Evolutionary conservation across 2,329 filamentous ascomycete species (phyloP), one percentile per base, ranked within the genome.

Genomic region (Aureobasidium lini): DNA sequence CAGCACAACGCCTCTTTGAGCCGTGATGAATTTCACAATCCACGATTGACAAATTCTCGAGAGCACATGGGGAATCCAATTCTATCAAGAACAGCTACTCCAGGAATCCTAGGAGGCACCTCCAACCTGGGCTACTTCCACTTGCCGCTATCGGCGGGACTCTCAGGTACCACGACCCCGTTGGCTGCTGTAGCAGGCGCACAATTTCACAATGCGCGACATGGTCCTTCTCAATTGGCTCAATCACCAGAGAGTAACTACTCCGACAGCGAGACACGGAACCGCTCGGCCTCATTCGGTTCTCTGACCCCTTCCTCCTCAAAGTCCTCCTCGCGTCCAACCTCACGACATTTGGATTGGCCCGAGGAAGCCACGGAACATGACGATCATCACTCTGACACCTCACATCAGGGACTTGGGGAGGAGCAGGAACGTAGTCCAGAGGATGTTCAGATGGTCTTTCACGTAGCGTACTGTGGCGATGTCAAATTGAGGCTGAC

Each of bases 391-490:
- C 28, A n/a, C 16, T 53, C 47, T 6, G 47, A 59, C 8, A 28
- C 54, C 4, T 57, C 54, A 9, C 32, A 43, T 15, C 42, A 57
- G 6, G 23, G 43, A 15, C 15, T 15, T 40, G 43, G 42, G 1
- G 37, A 59, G 6, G 48, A 60, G 15, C 49, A 85, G 28, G 90
- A 96, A 70, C 87, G 85, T 4, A 83, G 86, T 29, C 82, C 89
- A 2, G 90, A 96, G 64, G 94, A 99, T 69, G 81, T 96, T 57
- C 94, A 99, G 72, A 88, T 95, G 50, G 88, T 97, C 6, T 93
- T 95, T 68, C 87, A 92, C 64, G 92, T 95, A 62, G 86, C 85
- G 59, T 99, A 99, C 73, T 84, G 87, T 2, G 94, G 94, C 34
- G 88, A 96, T 69, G 82, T 99, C 61, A 86, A 86, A 65, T 82